Conservation (phyloP, 495 filamentous ascomycete species). For the Aspergillus carlsbadensis region DNA sequence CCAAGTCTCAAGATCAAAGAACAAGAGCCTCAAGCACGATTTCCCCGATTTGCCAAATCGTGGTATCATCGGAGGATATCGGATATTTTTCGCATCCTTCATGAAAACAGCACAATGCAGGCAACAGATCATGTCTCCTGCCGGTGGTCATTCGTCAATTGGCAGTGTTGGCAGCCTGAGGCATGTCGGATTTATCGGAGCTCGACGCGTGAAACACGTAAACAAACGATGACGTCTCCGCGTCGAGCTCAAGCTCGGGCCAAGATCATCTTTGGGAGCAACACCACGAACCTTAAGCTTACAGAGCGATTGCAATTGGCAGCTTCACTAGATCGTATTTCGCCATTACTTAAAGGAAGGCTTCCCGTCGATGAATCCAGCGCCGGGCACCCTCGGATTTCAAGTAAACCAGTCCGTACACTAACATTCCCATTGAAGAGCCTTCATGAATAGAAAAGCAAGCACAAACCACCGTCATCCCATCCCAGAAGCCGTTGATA, state of each 20-base stretch:
- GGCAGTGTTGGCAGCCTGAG: slow-evolving; percentile 15
- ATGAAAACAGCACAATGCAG: too few relatives aligned
- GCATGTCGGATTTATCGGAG: slow-evolving; percentile 30
- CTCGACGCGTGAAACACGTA: slow-evolving; percentile 30
- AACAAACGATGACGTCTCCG: slow-evolving; percentile 30
- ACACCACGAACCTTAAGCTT: neutral
- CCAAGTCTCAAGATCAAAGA: too few relatives aligned
- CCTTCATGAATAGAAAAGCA: slow-evolving; percentile 40
- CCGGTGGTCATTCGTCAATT: too few relatives aligned
- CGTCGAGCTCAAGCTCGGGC: slow-evolving; percentile 16
- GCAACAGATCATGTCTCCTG: too few relatives aligned
- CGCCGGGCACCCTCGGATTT: slow-evolving; percentile 26
- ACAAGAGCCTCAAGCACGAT: too few relatives aligned
- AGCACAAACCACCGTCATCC: slow-evolving; percentile 44
- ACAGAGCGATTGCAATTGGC: slow-evolving; percentile 8
- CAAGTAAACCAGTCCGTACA: slow-evolving; percentile 26
- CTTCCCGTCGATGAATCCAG: slow-evolving; percentile 18
- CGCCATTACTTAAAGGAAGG: slow-evolving; percentile 25
- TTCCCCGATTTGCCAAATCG: too few relatives aligned
- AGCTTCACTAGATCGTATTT: slow-evolving; percentile 23
- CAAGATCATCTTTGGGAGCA: neutral
- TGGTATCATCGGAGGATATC: too few relatives aligned
- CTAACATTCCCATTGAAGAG: slow-evolving; percentile 37
- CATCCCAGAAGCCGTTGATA: slow-evolving; percentile 41
- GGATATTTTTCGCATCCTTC: too few relatives aligned